Conservation (phyloP, 176 grass and related monocot species). For the Carex littledalei region DNA sequence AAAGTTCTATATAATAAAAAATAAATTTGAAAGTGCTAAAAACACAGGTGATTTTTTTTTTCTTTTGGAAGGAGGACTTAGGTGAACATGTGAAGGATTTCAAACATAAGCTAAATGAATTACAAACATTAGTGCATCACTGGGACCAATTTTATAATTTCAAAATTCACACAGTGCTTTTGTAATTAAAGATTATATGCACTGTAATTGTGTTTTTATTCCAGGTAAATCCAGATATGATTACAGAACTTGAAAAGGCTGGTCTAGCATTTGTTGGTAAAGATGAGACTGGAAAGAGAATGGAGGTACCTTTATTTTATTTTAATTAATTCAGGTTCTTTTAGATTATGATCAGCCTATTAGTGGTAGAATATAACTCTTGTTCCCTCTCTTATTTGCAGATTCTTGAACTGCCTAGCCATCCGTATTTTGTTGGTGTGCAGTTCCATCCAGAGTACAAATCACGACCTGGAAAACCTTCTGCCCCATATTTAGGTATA, state of each 20-base stretch:
- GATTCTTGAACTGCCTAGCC: constrained; percentile 41
- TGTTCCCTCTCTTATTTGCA: not conserved
- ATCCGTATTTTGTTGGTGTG: constrained; percentile 45
- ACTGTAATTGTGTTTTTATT: constrained; percentile 2
- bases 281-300: constrained; percentile 42
- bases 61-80: not conserved
- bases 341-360: not conserved
- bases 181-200: not conserved
- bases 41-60: not conserved
- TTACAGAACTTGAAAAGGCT: constrained; percentile 35
- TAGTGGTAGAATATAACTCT: not conserved
- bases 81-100: not conserved
- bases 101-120: not conserved
- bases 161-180: not conserved
- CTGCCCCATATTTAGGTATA: constrained; percentile 44
- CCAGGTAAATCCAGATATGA: constrained; percentile 53
- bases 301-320: constrained; percentile 33
- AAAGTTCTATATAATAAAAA: not conserved
- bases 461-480: constrained; percentile 40
- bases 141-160: not conserved
- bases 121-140: not conserved
- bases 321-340: not conserved
- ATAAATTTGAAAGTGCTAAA: not conserved
- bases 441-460: constrained; percentile 58
- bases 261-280: constrained; percentile 45